phyloP scores from a whole-genome alignment of 306 rosid genomes.

The Vachellia pachyceras region DNA sequence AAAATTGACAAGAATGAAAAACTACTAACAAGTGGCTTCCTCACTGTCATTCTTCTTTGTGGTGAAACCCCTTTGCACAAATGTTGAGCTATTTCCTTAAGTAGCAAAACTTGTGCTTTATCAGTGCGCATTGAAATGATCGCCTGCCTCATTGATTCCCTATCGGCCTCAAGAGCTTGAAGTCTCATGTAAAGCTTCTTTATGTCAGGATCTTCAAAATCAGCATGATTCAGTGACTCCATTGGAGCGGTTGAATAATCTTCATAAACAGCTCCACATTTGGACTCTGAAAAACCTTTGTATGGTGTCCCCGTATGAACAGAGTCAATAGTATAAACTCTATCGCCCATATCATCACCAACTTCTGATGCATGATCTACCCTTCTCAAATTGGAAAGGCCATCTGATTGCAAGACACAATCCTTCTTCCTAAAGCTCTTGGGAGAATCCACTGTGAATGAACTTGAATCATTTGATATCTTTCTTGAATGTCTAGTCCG shows the following conservation, averaged over 20 bases:
- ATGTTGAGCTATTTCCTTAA: constrained; percentile 97
- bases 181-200: constrained; percentile 92
- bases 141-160: constrained; percentile 98
- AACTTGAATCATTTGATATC: constrained; percentile 65
- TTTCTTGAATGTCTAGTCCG: constrained; percentile 41
- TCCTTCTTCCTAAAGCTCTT: constrained; percentile 70
- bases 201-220: constrained; percentile 67
- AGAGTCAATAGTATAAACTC: constrained; percentile 91
- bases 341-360: constrained; percentile 78
- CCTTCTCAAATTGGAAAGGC: constrained; percentile 57
- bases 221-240: constrained; percentile 51
- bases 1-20: constrained; percentile 62
- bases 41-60: constrained; percentile 52
- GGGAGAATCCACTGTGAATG: constrained; percentile 61
- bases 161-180: constrained; percentile 97
- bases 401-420: constrained; percentile 55
- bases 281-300: constrained; percentile 52
- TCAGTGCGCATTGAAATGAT: constrained; percentile 91
- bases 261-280: constrained; percentile 59
- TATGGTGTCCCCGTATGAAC: constrained; percentile 54
- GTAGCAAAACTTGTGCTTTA: constrained; percentile 82
- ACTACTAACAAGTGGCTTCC: constrained; percentile 55
- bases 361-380: constrained; percentile 71
- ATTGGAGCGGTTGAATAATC: constrained; percentile 58
- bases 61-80: constrained; percentile 77